Base-by-base conservation (phyloP, 345 rosid species). In the Eucalyptus regnans region DNA sequence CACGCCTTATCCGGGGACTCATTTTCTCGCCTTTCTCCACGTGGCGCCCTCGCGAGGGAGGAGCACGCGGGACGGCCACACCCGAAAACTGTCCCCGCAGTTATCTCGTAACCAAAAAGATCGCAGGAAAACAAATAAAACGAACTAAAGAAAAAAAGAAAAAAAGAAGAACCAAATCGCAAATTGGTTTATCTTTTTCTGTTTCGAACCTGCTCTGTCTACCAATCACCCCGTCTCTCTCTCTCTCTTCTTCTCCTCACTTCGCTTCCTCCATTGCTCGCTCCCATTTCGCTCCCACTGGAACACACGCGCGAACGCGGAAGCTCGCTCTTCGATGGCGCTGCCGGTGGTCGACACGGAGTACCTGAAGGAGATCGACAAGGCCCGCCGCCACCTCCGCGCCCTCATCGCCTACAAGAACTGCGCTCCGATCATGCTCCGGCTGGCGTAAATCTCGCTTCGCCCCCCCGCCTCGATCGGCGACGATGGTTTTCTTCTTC, bases 351-450 rank as follows among this genome's bases (percentile, higher is more conserved):
- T 97, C 80, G 96, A 96, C 89, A 93, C 95, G 2, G 99, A 95
- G 68, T 97, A 97, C 92, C 88, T 95, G 58, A 97, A 96, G 91
- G 96, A 94, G 94, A 92, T 97, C 92, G 97, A 93, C 89, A 96
- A 94, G 91, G 98, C 98, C 89, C 99, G 99, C 64, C 98, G 98
- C 89, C 97, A 96, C 87, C 98, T 96, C 90, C 99, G 99, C 41
- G 95, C 98, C 46, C 94, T 97, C 90, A 96, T 96, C 93, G 94
- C 99, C 37, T 89, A 16, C 92, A 96, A 94, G 93, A 95, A 94
- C 93, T 96, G 99, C 88, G 99, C 99, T 92, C 99, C 99, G 15
- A 96, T 96, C 92, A 96, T 96, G 99, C 98, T 97, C 79, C 97
- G 99, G 89, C 92, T 96, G 88, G 99, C 99, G 98, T 97, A 93